These are phyloP conservation scores for Botryosphaeria dothidea DNA, from an alignment of 2,329 filamentous ascomycete genomes.

Conservation along the genomic window DNA sequence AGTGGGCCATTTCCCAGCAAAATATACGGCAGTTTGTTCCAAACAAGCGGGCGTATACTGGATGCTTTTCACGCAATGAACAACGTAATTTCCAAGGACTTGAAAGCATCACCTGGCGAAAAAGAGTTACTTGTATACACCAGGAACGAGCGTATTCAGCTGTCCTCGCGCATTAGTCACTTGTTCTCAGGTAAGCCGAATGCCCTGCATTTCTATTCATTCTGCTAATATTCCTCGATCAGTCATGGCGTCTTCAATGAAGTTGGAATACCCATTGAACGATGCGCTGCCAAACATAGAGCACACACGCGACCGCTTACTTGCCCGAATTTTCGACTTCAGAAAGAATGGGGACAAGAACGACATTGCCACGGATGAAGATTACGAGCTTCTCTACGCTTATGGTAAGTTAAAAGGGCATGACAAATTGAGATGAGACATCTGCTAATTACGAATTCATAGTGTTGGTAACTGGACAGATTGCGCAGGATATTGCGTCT, in stretches of 20 bases:
- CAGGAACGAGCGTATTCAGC: constrained; percentile 71
- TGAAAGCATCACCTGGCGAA: constrained; percentile 75
- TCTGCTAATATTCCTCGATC: background rate
- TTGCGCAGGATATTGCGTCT: constrained; percentile 57
- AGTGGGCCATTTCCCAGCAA: constrained; percentile 80
- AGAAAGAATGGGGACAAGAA: constrained; percentile 64
- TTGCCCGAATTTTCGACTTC: constrained; percentile 87
- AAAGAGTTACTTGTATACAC: constrained; percentile 79
- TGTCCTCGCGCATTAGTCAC: constrained; percentile 90
- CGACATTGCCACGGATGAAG: constrained; percentile 64
- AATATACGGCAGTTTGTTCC: constrained; percentile 72
- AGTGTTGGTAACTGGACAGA: constrained; percentile 64
- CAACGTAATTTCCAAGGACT: constrained; percentile 80
- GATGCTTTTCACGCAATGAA: constrained; percentile 98
- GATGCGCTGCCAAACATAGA: constrained; percentile 85
- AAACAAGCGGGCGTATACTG: constrained; percentile 78
- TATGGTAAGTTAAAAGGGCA: constrained; percentile 61
- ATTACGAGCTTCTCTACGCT: constrained; percentile 90
- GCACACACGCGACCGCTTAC: constrained; percentile 74
- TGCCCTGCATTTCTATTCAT: background rate
- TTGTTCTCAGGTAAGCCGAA: constrained; percentile 61
- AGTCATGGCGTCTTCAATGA: constrained; percentile 89
- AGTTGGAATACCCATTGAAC: constrained; percentile 89
- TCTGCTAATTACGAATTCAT: constrained; percentile 15
- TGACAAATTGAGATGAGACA: background rate